Base-by-base conservation (phyloP, 1,284 basidiomycete genomes). In the Puccinia horiana region DNA sequence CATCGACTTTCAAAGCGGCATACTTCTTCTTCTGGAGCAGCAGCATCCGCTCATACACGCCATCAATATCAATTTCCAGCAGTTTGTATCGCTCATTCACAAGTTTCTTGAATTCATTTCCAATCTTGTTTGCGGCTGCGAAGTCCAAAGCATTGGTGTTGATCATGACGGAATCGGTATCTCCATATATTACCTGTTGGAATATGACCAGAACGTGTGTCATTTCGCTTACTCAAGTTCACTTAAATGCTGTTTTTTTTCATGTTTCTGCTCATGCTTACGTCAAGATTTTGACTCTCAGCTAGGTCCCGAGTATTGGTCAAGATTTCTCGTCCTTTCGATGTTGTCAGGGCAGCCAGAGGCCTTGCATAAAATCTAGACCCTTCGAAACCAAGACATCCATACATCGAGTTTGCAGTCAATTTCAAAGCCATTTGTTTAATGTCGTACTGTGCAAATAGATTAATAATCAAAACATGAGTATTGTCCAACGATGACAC, bases 371-470 rank as follows among this genome's bases (percentile, higher is more conserved):
- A 98, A 89, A 99, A 99, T 70, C 97, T 90, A 26, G 96, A 98
- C 84, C 96, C 94, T 86, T 96, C 94, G 87, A 98, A 99, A 78
- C 97, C 97, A 42, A 99, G 92, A 90, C 97, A 99, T 32, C 97
- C 97, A 87, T 99, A 99, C 96, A 99, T 99, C 89, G 94, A 96
- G 89, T 99, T 99, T 83, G 97, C 97, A 0, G 96, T 99, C 76
- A 99, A 92, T 89, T 99, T 99, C 82, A 99, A 90, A 6, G 97
- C 97, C 87, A 94, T 92, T 86, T 99, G 97, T 87, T 96, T 96
- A 89, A 99, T 98, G 86, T 99, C 94, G 86, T 92, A 96, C 92
- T 95, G 85, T 12, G 47, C 23, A 56, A 80, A 61, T 32, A 37
- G 35, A 40, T 65, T 20, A 9, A 32, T 26, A 74, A 35, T 52